Conservation (phyloP, 2,329 filamentous ascomycete species). For the Zalaria obscura region DNA sequence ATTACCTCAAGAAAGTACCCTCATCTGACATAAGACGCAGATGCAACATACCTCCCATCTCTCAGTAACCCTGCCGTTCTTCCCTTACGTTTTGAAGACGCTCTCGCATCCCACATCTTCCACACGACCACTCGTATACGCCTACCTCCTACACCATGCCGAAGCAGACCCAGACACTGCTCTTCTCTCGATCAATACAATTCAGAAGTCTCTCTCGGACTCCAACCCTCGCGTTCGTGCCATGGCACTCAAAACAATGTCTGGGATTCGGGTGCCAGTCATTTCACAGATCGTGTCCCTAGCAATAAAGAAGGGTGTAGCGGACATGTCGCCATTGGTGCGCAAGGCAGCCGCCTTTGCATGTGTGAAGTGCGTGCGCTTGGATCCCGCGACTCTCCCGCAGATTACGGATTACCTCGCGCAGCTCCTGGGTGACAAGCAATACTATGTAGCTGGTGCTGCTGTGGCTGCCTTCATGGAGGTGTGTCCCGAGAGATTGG, state of each 20-base stretch:
- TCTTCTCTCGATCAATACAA: slow-evolving; percentile 93
- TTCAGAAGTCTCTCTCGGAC: slow-evolving; percentile 93
- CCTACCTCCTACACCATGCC: slow-evolving; percentile 92
- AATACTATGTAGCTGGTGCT: slow-evolving; percentile 92
- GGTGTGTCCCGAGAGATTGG: slow-evolving; percentile 73
- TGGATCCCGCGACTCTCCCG: slow-evolving; percentile 75
- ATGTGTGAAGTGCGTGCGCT: slow-evolving; percentile 86
- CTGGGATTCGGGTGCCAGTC: slow-evolving; percentile 87
- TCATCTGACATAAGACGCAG: slow-evolving; percentile 29
- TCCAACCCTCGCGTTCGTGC: slow-evolving; percentile 80
- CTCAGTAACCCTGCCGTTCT: slow-evolving; percentile 79
- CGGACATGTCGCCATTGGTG: slow-evolving; percentile 89
- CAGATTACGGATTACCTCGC: slow-evolving; percentile 73
- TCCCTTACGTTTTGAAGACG: slow-evolving; percentile 97
- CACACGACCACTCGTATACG: slow-evolving; percentile 97
- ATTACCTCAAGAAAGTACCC: too few species aligned
- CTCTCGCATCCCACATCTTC: slow-evolving; percentile 87
- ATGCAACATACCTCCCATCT: slow-evolving; percentile 92
- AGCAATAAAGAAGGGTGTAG: slow-evolving; percentile 85
- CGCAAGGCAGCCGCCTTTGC: slow-evolving; percentile 84
- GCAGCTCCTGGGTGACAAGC: slow-evolving; percentile 70
- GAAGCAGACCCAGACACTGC: slow-evolving; percentile 93
- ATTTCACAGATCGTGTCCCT: slow-evolving; percentile 96
- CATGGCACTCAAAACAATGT: slow-evolving; percentile 91
- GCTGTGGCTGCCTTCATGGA: slow-evolving; percentile 83